These are phyloP conservation scores for Brassica balearica DNA, from an alignment of 441 rosid species.

Conservation along the genomic window DNA sequence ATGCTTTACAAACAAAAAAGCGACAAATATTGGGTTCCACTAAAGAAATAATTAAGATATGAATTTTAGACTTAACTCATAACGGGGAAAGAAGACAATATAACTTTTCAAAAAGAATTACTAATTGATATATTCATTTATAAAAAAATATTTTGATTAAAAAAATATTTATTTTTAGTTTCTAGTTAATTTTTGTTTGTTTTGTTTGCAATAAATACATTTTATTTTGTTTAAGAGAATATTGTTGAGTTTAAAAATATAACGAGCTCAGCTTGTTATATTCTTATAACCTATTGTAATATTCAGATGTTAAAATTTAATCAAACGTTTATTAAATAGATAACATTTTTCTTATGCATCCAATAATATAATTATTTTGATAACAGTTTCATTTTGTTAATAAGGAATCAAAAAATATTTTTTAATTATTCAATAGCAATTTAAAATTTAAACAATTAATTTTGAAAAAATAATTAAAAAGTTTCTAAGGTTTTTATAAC, in stretches of 20 bases:
- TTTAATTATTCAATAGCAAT: neutral
- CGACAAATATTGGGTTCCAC: conserved; percentile 27
- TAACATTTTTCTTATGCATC: neutral
- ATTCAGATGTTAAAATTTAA: too few relatives aligned
- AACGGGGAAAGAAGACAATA: conserved; percentile 14
- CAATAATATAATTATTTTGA: neutral
- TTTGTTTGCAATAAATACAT: too few relatives aligned
- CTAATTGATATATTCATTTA: neutral
- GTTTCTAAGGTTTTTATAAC: too few relatives aligned
- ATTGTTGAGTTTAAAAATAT: neutral
- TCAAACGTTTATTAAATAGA: too few relatives aligned
- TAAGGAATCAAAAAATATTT: neutral
- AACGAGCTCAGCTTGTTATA: neutral
- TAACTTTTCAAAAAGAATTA: neutral
- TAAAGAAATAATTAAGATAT: conserved; percentile 24
- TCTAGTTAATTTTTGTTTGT: neutral
- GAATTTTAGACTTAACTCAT: conserved; percentile 23
- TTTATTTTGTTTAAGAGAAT: neutral
- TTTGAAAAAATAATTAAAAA: too few relatives aligned
- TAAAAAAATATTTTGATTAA: too few relatives aligned
- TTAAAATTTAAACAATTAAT: too few relatives aligned
- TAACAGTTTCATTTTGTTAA: too few relatives aligned
- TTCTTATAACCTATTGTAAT: too few relatives aligned
- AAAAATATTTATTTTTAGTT: neutral
- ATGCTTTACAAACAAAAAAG: conserved; percentile 29